Evolutionary conservation across 495 filamentous ascomycete species (phyloP), one percentile per base, ranked within the genome.

Genomic region (Aspergillus cristatus): DNA sequence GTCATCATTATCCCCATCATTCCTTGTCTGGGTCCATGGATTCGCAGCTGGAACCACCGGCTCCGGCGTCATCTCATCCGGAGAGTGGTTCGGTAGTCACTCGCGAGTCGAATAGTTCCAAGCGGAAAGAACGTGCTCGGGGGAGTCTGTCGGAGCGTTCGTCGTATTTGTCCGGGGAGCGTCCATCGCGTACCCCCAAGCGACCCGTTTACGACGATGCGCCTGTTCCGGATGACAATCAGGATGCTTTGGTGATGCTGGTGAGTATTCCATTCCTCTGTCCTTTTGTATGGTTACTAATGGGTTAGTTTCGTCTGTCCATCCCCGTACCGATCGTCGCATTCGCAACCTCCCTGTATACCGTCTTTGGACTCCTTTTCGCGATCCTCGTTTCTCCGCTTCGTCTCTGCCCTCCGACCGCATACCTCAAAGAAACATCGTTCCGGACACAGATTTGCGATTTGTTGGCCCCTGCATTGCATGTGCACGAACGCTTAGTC

Each of bases 281-380:
- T n/a, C n/a, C n/a, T n/a, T n/a, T n/a, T n/a, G n/a, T n/a, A n/a
- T n/a, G n/a, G n/a, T n/a, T n/a, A n/a, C n/a, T n/a, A n/a, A n/a
- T n/a, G n/a, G n/a, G n/a, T n/a, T n/a, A 75, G 71, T 60, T 71
- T 45, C 68, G 68, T 37, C 58, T 74, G 24, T 72, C 70, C 31
- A 31, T 63, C 14, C 59, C 67, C 2, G 53, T 71, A 14, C 70
- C 70, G 7, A 30, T 71, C n/a, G 62, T 70, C 49, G 62, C 65
- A 30, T 37, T 67, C 10, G 35, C 47, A 26, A 54, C 64, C 13
- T 51, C 57, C 13, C 28, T 71, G 22, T 75, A 74, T 42, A 65
- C 68, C 18, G 48, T 70, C 32, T 52, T 67, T 41, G 59, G 59
- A 3, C 41, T 65, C 10, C 15, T 70, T 32, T 57, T 68, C 33